Evolutionary conservation across 257 asterid species (phyloP), one percentile per base, ranked within the genome.

Genomic region (Solanum commersonii): DNA sequence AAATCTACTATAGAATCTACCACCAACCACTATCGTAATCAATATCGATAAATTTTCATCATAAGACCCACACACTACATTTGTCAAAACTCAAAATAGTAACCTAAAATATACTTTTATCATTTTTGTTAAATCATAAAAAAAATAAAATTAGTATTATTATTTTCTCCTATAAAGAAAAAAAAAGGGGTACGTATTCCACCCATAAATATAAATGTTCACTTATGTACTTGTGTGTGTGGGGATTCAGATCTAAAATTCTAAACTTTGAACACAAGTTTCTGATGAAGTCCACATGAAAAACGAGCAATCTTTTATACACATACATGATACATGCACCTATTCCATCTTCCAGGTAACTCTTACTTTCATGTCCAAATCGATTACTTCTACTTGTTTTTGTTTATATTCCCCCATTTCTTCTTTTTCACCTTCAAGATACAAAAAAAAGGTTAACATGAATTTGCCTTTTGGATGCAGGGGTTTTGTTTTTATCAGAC

Each of bases 201-300:
- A 77, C 20, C 56, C 22, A 77, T 37, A 77, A 23, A 76, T 37
- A n/a, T 25, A 78, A 78, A 10, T 13, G 40, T 1, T 42, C 37
- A 77, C 60, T 16, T n/a, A 42, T 16, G 25, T 8, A 14, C 63
- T 52, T 52, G 63, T 52, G 78, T 63, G 22, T 71, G 84, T 73
- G 84, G 67, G 84, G 67, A 86, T 86, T 86, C 88, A 86, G 84
- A 86, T 86, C 85, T 86, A 79, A 73, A 86, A 10, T 71, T 46
- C 38, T 70, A 0, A 70, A 70, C 31, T 15, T 68, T 13, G 82
- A 37, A 72, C 56, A 78, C n/a, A 86, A 86, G 79, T 63, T 38
- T 42, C 46, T 70, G 88, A 27, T 70, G 52, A 86, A 73, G 88
- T 73, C 70, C 88, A 86, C 88, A 49, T 73, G 88, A 73, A 49